Base-by-base conservation (phyloP, 192 early-diverging fungal genomes). In the Mortierella antarctica region DNA sequence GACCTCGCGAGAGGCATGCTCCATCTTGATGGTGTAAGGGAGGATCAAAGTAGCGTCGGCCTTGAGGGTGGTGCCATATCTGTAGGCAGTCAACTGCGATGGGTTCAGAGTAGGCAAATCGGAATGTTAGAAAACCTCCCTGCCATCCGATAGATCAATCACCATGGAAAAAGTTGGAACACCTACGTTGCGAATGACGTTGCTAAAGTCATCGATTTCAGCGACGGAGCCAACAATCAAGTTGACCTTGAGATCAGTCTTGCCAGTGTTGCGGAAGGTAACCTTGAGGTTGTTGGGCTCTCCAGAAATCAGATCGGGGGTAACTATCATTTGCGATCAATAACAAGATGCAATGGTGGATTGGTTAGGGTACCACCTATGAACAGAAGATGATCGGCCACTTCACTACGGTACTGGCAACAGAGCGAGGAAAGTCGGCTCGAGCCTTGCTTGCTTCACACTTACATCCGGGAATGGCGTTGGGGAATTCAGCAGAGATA, bases 151-250 rank as follows among this genome's bases (percentile, higher is more conserved):
- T 21, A 63, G 3, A 41, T 48, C 23, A 23, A 23, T 63, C 62
- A 20, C n/a, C 41, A 41, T 8, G 12, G 46, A 61, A 40, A 40
- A 2, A 41, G 12, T 54, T 54, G 50, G 5, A 57, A 21, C 9
- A 64, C 77, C 13, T 80, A 80, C 77, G 65, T 80, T 80, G 70
- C 77, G 77, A 48, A 80, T 68, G 70, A 80, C 44, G 70, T 71
- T 71, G 65, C 50, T 65, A 42, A 55, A 80, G 65, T 80, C 77
- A 40, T 65, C 51, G 15, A 51, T 50, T 70, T 80, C 77, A 42
- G 65, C 77, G 53, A 80, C 48, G 48, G 58, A 57, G 44, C 77
- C 77, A 13, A 72, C 47, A n/a, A 80, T 72, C 49, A 80, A 57
- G 63, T 72, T 67, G 44, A 80, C 77, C 67, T 80, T 80, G 65